Conservation (phyloP, 495 filamentous ascomycete species). For the Elaphomyces granulatus region DNA sequence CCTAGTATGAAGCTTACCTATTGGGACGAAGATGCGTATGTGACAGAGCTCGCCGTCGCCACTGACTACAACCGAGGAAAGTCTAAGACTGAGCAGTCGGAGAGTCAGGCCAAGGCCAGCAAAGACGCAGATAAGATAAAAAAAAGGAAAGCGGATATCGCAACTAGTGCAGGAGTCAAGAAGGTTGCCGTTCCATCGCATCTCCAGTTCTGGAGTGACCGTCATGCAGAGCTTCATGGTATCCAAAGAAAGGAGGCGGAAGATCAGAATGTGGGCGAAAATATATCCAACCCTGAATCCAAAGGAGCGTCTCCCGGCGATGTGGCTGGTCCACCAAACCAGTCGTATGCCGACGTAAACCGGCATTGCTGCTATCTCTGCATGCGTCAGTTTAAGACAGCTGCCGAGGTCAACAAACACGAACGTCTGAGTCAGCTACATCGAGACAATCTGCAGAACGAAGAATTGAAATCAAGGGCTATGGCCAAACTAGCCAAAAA, state of each 20-base stretch:
- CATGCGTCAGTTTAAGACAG: constrained; percentile 54
- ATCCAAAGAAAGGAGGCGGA: constrained; percentile 24
- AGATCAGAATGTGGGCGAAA: constrained; percentile 10
- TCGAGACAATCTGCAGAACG: constrained; percentile 50
- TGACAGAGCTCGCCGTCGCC: constrained; percentile 49
- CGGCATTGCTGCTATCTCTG: constrained; percentile 68
- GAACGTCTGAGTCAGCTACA: constrained; percentile 66
- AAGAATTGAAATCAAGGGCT: constrained; percentile 43
- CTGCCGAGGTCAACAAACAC: constrained; percentile 56
- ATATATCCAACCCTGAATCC: constrained; percentile 4
- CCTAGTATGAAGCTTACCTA: constrained; percentile 57
- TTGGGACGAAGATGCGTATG: constrained; percentile 72
- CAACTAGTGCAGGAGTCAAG: constrained; percentile 28
- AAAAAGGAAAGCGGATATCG: constrained; percentile 50
- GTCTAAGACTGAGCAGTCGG: constrained; percentile 21
- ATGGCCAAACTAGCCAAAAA: constrained; percentile 43
- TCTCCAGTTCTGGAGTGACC: constrained; percentile 79
- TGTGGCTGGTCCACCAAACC: constrained; percentile 18
- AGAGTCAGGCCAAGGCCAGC: constrained; percentile 20
- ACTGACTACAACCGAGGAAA: constrained; percentile 15
- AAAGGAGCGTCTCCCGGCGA: constrained; percentile 7
- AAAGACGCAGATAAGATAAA: constrained; percentile 51
- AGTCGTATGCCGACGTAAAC: constrained; percentile 57
- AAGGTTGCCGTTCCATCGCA: constrained; percentile 45
- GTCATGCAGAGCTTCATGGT: constrained; percentile 71